Percentiles rank a stretch among this genome's conserved stretches.
Conservation (phyloP, 495 filamentous ascomycete species). For the Astrocystis sublimbata region DNA sequence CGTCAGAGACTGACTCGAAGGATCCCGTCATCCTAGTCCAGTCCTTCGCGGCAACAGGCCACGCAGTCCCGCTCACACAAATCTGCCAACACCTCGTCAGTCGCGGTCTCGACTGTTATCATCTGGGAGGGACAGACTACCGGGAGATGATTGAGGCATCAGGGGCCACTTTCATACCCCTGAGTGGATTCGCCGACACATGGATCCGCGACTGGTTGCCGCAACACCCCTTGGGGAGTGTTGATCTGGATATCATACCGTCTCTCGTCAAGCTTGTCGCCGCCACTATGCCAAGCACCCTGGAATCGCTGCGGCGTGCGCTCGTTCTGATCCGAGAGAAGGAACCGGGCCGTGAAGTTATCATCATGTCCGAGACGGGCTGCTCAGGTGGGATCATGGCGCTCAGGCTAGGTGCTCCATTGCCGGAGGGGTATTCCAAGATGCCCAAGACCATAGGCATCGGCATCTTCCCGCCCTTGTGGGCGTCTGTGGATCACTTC, state of each 20-base stretch:
- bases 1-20: background rate
- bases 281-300: conserved; percentile 22
- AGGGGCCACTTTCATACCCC: conserved; percentile 25
- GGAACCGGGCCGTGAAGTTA: conserved; percentile 19
- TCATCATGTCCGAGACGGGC: conserved; percentile 27
- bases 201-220: conserved; percentile 16
- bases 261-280: conserved; percentile 22
- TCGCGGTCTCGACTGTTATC: conserved; percentile 24
- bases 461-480: conserved; percentile 26
- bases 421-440: conserved; percentile 13
- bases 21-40: conserved; percentile 3
- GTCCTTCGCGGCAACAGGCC: conserved; percentile 21
- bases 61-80: conserved; percentile 22
- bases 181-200: conserved; percentile 15
- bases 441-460: conserved; percentile 25
- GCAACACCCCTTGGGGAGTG: conserved; percentile 17
- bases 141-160: conserved; percentile 19
- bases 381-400: conserved; percentile 20
- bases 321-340: conserved; percentile 15
- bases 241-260: conserved; percentile 19
- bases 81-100: conserved; percentile 25
- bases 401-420: conserved; percentile 23
- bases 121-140: conserved; percentile 22
- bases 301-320: conserved; percentile 16
- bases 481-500: conserved; percentile 22